Percentiles rank a stretch among this genome's conserved stretches.
These are phyloP conservation scores for Spinacia oleracea DNA, from an alignment of 179 eudicot species.

Conservation along the genomic window DNA sequence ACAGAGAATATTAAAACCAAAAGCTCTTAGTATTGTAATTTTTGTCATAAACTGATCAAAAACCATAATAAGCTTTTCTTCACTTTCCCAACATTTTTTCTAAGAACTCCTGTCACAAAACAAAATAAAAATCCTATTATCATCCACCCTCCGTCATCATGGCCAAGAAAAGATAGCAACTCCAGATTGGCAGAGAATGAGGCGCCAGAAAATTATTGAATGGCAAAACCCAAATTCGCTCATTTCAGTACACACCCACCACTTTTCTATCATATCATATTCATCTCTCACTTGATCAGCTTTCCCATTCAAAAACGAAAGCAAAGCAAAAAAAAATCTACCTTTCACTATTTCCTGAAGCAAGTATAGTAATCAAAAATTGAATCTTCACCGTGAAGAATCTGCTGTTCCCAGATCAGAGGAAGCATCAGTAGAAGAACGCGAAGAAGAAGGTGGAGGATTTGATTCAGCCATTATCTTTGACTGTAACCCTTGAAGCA, in stretches of 20 bases:
- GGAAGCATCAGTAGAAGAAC: conserved; percentile 41
- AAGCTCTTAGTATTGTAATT: conserved; percentile 4
- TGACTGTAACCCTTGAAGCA: conserved; percentile 43
- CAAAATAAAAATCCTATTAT: conserved; percentile 27
- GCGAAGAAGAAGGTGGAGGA: conserved; percentile 35
- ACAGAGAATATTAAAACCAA: conserved; percentile 28
- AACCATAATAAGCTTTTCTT: conserved; percentile 19
- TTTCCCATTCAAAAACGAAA: conserved; percentile 19
- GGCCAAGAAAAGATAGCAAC: conserved; percentile 20
- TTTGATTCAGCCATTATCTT: conserved; percentile 37
- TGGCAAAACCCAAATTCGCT: conserved; percentile 30
- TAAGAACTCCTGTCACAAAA: conserved; percentile 17
- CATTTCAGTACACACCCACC: conserved; percentile 22
- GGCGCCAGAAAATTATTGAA: conserved; percentile 35
- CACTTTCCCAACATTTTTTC: conserved; percentile 27
- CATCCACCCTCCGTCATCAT: conserved; percentile 20
- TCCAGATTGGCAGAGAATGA: conserved; percentile 25
- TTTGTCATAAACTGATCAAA: conserved; percentile 23
- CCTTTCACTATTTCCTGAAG: conserved; percentile 31
- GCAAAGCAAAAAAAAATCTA: conserved; percentile 24
- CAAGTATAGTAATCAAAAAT: conserved; percentile 35
- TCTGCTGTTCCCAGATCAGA: conserved; percentile 43
- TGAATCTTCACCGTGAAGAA: conserved; percentile 47
- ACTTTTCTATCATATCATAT: conserved; percentile 30
- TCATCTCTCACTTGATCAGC: conserved; percentile 30